Percentiles rank a stretch among this genome's conserved stretches.
Conservation (phyloP, 352 stramenopile genomes). For the Globisporangium recalcitrans region DNA sequence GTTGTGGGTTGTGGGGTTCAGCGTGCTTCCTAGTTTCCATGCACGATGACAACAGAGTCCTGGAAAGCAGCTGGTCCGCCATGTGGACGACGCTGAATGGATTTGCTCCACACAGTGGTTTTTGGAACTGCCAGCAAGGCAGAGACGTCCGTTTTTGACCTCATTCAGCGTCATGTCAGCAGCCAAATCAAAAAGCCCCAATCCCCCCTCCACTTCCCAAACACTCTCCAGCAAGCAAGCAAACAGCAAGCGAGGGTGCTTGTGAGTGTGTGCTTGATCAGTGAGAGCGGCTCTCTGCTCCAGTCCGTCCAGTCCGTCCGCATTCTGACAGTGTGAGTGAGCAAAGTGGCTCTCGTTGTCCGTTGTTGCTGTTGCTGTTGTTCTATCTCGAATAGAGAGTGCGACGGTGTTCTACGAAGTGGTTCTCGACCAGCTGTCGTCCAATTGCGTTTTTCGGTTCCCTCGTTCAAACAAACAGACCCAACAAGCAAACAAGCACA, state of each 20-base stretch:
- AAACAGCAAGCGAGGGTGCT: too few species aligned
- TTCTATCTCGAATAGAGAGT: constrained; percentile 10
- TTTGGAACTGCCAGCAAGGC: constrained; percentile 3
- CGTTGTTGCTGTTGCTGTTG: neutral
- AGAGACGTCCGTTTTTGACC: neutral
- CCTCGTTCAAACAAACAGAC: constrained; percentile 13
- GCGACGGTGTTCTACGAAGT: neutral
- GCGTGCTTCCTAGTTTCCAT: neutral
- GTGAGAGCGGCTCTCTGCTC: neutral
- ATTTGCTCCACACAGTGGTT: constrained; percentile 12
- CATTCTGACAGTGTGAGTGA: neutral
- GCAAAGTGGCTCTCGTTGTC: constrained; percentile 2
- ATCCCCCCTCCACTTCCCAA: neutral
- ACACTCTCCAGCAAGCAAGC: neutral
- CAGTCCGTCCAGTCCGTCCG: neutral
- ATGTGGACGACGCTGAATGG: constrained; percentile 23
- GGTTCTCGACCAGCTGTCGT: constrained; percentile 5
- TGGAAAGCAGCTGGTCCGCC: constrained; percentile 7
- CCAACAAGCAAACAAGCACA: neutral
- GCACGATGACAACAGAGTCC: neutral
- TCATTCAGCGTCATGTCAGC: neutral
- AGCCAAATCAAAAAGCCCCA: constrained; percentile 1
- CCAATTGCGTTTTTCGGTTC: constrained; percentile 6
- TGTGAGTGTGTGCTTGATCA: neutral
- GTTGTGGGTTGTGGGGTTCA: neutral